Base-by-base conservation (phyloP, 139 green algal genomes). In the Klebsormidium nitens region DNA sequence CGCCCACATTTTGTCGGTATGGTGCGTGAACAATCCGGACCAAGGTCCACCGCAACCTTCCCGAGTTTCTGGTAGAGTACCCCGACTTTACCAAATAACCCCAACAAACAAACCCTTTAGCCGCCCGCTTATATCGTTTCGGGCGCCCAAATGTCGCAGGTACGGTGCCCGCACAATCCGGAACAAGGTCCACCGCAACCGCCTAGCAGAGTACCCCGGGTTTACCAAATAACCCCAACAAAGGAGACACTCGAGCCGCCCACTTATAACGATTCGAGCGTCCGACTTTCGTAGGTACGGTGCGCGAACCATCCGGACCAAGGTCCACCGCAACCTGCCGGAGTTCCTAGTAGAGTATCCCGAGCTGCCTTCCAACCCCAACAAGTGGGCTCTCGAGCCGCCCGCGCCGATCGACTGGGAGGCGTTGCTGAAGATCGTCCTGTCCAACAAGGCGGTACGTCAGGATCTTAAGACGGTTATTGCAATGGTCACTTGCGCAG, bases 281-380 rank as follows among this genome's bases (percentile, higher is more conserved):
- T 59, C 19, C 23, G 42, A 8, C 8, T 14, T 26, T 14, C 14
- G 11, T 14, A 50, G 42, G 56, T 78, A 77, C 23, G 89, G 74
- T 0, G 93, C 93, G 1, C 84, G 93, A 59, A 98, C 93, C 44
- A 93, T 98, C 50, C 83, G 93, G 19, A 58, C 55, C 36, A 96
- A 95, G 79, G 95, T 98, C 61, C 85, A 94, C 35, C 78, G 78
- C 46, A 69, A 88, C 52, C 82, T 97, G 60, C 83, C 85, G 1
- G 86, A 95, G 69, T 98, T 91, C 69, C 80, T 98, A 3, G 64
- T 59, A 6, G 47, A 68, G 36, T 79, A 74, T 49, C 67, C 67
- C 2, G 40, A 69, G 35, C 36, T 75, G 36, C 28, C n/a, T 62
- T 46, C 44, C 26, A 55, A 6, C 42, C 8, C 52, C 26, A 35